Conservation (phyloP, 2,329 filamentous ascomycete genomes). For the Scedosporium boydii region DNA sequence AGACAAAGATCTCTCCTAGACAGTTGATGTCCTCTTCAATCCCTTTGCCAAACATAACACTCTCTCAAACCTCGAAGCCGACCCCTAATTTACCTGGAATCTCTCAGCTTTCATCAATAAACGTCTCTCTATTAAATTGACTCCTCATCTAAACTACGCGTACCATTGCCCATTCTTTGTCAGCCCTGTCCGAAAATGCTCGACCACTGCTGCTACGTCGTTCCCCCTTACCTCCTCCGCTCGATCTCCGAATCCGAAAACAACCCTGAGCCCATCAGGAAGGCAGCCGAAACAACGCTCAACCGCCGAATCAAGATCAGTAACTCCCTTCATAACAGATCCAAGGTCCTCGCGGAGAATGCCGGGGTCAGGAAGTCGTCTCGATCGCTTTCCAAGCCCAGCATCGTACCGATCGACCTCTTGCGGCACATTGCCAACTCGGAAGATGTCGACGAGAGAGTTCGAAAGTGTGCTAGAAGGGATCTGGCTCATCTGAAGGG, state of each 20-base stretch:
- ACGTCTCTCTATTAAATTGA: too few species aligned
- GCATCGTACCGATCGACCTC: slow-evolving; percentile 29
- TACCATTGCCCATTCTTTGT: too few species aligned
- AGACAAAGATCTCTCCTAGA: too few species aligned
- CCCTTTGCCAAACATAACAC: too few species aligned
- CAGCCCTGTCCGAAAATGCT: neutral
- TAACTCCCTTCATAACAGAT: slow-evolving; percentile 22
- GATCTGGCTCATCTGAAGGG: slow-evolving; percentile 28
- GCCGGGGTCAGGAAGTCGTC: neutral
- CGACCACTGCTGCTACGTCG: slow-evolving; percentile 25
- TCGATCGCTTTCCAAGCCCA: slow-evolving; percentile 6
- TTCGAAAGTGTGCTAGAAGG: slow-evolving; percentile 24
- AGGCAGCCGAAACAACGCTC: slow-evolving; percentile 26
- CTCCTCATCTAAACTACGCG: too few species aligned
- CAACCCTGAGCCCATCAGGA: slow-evolving; percentile 25
- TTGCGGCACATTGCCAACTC: slow-evolving; percentile 27
- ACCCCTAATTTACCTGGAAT: too few species aligned
- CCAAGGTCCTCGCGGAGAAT: slow-evolving; percentile 18
- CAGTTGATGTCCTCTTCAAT: too few species aligned
- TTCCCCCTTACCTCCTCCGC: slow-evolving; percentile 35
- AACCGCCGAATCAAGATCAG: slow-evolving; percentile 21
- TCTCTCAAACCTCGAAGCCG: too few species aligned
- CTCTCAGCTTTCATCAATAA: too few species aligned
- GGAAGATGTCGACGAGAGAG: slow-evolving; percentile 27
- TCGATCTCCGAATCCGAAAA: slow-evolving; percentile 29